Evolutionary conservation across 495 filamentous ascomycete species (phyloP).

Genomic region (Astrothelium macrocarpum): DNA sequence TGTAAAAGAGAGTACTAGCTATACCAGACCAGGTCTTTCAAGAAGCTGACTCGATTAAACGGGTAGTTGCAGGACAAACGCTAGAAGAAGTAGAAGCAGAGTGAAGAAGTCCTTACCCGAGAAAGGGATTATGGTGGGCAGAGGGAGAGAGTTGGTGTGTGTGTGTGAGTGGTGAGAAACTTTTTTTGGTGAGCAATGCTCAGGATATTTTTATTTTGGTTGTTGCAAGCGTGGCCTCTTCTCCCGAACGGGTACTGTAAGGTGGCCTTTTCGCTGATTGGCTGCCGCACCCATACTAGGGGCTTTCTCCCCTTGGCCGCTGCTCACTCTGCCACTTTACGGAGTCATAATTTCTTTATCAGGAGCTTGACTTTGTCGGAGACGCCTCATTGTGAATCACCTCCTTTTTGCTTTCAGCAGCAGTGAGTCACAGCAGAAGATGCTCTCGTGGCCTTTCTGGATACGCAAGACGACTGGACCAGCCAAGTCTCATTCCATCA

Average conservation of each 20-base stretch:
- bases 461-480: neutral
- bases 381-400: neutral
- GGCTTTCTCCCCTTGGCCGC: neutral
- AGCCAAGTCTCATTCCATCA: too few relatives aligned
- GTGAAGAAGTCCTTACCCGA: neutral
- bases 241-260: neutral
- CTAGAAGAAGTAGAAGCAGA: neutral
- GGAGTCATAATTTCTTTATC: too few relatives aligned
- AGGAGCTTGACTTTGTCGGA: neutral
- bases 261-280: constrained; percentile 7
- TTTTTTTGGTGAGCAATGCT: neutral
- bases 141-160: neutral
- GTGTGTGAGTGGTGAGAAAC: neutral
- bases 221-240: constrained; percentile 7
- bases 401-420: neutral
- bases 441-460: neutral
- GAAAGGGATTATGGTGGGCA: neutral
- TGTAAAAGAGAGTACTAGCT: neutral
- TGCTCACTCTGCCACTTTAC: too few relatives aligned
- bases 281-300: neutral
- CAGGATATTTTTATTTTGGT: constrained; percentile 5
- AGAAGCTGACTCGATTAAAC: neutral
- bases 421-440: neutral
- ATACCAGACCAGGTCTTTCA: neutral
- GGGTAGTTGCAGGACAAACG: neutral